These are phyloP conservation scores for Moricandia arvensis DNA, from an alignment of 345 rosid species.

Conservation along the genomic window DNA sequence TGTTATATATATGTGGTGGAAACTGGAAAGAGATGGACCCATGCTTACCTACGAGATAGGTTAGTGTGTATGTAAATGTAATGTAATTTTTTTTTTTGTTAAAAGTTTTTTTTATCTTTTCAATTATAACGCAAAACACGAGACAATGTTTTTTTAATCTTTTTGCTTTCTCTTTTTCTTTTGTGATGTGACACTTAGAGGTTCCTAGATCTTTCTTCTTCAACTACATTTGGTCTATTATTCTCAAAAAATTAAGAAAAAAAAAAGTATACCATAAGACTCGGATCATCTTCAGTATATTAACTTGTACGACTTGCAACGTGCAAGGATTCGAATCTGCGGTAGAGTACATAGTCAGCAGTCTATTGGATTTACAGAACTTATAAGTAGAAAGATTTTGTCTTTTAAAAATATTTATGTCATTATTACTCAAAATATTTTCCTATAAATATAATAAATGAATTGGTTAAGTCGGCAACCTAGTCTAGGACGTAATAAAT, in stretches of 20 bases:
- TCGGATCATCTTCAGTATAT: not conserved
- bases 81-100: conserved; percentile 1
- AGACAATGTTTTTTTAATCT: not conserved
- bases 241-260: not conserved
- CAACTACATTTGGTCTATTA: not conserved
- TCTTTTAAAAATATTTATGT: not conserved
- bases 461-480: conserved; percentile 34
- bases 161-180: not conserved
- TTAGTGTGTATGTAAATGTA: conserved; percentile 4
- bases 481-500: conserved; percentile 12
- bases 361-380: conserved; percentile 3
- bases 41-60: conserved; percentile 9
- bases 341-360: conserved; percentile 20
- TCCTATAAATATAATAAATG: conserved; percentile 2
- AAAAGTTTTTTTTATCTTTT: not conserved
- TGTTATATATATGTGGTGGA: conserved; percentile 10
- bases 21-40: conserved; percentile 12
- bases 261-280: not conserved
- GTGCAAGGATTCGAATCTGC: conserved; percentile 1
- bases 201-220: not conserved
- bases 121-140: conserved; percentile 27
- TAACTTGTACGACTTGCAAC: not conserved
- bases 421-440: conserved; percentile 4
- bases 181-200: conserved; percentile 30
- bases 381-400: not conserved